Evolutionary conservation across 495 filamentous ascomycete genomes (phyloP).

Genomic region (Aspergillus saccharolyticus): DNA sequence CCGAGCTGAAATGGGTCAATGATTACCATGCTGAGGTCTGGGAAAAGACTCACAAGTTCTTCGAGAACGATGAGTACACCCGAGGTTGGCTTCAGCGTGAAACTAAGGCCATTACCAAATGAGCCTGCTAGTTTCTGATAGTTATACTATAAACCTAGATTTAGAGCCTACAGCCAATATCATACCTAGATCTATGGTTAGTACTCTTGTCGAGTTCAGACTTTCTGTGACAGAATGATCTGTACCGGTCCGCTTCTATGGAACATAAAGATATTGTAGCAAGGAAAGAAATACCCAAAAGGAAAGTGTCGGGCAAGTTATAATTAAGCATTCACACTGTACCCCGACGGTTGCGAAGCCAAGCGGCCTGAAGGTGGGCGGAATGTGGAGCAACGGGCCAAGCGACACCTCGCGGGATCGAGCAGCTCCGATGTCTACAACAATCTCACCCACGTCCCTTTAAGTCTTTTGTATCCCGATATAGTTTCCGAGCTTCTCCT

Average conservation of each 20-base stretch:
- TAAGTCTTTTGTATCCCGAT: neutral
- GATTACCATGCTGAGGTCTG: conserved; percentile 76
- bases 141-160: neutral
- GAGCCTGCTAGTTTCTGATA: conserved; percentile 5
- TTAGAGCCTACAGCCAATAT: neutral
- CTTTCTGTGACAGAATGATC: no score
- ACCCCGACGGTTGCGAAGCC: no score
- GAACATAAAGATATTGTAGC: no score
- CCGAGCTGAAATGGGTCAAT: conserved; percentile 84
- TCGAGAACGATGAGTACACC: conserved; percentile 64
- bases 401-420: neutral
- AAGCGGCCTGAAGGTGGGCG: neutral
- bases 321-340: no score
- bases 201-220: neutral
- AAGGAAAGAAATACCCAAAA: no score
- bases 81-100: conserved; percentile 82
- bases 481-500: neutral
- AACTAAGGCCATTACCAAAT: conserved; percentile 53
- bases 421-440: neutral
- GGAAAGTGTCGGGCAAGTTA: no score
- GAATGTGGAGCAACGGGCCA: neutral
- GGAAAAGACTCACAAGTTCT: conserved; percentile 77
- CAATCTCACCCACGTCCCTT: neutral
- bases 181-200: neutral
- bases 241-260: no score